Base-by-base conservation (phyloP, 768 basidiomycete species). In the Leccinum barrowsii region DNA sequence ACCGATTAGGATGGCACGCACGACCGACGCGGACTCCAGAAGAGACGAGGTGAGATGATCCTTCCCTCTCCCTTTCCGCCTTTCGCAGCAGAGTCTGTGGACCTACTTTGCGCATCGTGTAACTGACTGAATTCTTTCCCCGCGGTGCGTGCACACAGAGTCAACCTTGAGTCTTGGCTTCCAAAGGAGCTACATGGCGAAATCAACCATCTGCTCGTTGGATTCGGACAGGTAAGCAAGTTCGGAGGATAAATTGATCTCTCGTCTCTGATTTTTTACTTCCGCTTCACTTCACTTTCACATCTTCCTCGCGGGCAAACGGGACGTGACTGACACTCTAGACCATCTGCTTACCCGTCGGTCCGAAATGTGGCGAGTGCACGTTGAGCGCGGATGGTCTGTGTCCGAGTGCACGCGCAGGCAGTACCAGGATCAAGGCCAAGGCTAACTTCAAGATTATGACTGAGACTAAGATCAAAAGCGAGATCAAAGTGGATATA, bases 1-100 rank as follows among this genome's bases (percentile, higher is more conserved):
- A 98, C 64, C 79, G 94, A 15, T 73, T 99, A 2, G 86, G 90
- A 42, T 99, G 96, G 96, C 96, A 98, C 72, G 83, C 84, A 59
- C 85, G 82, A 3, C 85, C 84, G 6, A 95, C 94, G 1, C 90
- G 87, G 67, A 89, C 78, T 2, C 91, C 95, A 0, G 96, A 99
- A 67, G 85, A 91, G 66, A 98, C 96, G 0, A 77, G 95, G 89
- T 90, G 51, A 24, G 7, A 68, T 64, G 15, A 15, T 42, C 12
- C 51, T n/a, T 11, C 10, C 37, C 30, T 1, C 4, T 22, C 17
- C 37, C 17, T 37, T 17, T 17, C 17, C 7, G 7, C 37, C 35
- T 40, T 40, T 40, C 8, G 40, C 37, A 37, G 37, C 40, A 40
- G 34, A 35, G 40, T 40, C 40, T 40, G 40, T 17, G 40, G n/a